Conservation (phyloP, 2,329 filamentous ascomycete genomes). For the Chrysosporium queenslandicum region DNA sequence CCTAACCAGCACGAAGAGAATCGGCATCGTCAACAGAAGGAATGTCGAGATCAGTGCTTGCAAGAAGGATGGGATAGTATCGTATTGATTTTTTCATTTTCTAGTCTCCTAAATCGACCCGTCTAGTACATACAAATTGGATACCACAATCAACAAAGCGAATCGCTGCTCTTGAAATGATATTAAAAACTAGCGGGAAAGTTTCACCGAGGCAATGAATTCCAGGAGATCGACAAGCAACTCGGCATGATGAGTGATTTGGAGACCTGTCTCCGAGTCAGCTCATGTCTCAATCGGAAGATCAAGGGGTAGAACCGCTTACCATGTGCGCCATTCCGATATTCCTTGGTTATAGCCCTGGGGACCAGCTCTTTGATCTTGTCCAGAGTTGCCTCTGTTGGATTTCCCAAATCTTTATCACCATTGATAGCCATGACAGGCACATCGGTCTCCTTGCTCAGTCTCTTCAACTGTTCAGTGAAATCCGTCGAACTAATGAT, state of each 20-base stretch:
- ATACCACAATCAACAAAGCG: no score
- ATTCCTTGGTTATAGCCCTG: constrained; percentile 22
- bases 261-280: background rate
- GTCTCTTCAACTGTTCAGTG: constrained; percentile 19
- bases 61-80: no score
- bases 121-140: background rate
- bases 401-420: constrained; percentile 22
- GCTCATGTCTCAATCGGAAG: background rate
- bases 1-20: background rate
- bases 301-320: background rate
- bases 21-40: background rate
- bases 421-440: constrained; percentile 24
- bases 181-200: background rate
- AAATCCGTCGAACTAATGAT: constrained; percentile 23
- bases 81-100: no score
- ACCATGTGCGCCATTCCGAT: constrained; percentile 24
- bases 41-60: background rate
- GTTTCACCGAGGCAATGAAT: background rate
- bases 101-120: no score
- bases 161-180: background rate
- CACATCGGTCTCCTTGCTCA: constrained; percentile 16
- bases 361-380: constrained; percentile 21
- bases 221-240: constrained; percentile 1
- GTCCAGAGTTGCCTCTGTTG: constrained; percentile 20
- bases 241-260: constrained; percentile 3